Evolutionary conservation across 2,329 filamentous ascomycete genomes (phyloP).

Genomic region (Alternaria sp.): DNA sequence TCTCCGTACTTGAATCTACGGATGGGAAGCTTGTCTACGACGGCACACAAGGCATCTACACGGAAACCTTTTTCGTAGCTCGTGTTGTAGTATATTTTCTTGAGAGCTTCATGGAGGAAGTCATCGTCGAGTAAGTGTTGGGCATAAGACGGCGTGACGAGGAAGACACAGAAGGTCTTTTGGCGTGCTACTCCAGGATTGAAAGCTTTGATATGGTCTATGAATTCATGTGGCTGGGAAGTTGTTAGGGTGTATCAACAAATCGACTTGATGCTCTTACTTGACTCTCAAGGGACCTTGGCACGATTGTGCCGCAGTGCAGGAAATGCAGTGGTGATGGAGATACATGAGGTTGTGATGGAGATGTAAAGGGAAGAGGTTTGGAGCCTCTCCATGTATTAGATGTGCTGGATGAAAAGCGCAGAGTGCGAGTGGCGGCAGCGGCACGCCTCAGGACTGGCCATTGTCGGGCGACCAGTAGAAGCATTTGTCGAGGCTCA

Average conservation of each 20-base stretch:
- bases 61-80: not conserved
- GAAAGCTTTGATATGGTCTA: constrained; percentile 35
- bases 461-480: constrained; percentile 39
- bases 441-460: constrained; percentile 29
- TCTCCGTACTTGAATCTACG: constrained; percentile 5
- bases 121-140: constrained; percentile 38
- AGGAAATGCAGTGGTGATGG: not conserved
- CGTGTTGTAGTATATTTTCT: constrained; percentile 20
- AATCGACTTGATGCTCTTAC: constrained; percentile 22
- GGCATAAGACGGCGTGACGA: constrained; percentile 46
- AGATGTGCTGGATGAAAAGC: not conserved
- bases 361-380: not conserved
- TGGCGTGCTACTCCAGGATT: not conserved
- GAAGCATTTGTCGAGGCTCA: constrained; percentile 43
- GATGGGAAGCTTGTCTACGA: constrained; percentile 49
- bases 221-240: constrained; percentile 32
- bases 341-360: not conserved
- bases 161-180: constrained; percentile 37
- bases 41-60: constrained; percentile 43
- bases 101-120: constrained; percentile 40
- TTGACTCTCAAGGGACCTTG: constrained; percentile 29
- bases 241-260: constrained; percentile 14
- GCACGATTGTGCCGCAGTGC: constrained; percentile 41
- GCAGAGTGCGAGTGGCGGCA: constrained; percentile 12
- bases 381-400: not conserved